phyloP scores from a whole-genome alignment of 805 yeast genomes.

The Candida verbasci region DNA sequence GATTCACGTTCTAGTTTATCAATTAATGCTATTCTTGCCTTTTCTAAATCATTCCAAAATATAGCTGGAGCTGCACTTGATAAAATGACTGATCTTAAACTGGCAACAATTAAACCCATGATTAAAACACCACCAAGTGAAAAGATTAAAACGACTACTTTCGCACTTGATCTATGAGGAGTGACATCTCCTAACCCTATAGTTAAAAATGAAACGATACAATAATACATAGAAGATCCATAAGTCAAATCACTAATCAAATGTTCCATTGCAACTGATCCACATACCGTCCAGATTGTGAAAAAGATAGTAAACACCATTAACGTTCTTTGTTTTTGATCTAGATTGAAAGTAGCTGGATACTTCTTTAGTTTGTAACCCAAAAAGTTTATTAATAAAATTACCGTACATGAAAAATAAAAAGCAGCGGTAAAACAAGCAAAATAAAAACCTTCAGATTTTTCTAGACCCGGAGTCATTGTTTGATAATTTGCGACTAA shows the following conservation, averaged over 20 bases:
- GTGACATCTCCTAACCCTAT: constrained; percentile 76
- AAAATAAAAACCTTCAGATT: constrained; percentile 73
- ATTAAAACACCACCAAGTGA: constrained; percentile 67
- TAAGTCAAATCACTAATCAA: constrained; percentile 36
- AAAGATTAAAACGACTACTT: constrained; percentile 57
- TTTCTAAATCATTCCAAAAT: constrained; percentile 63
- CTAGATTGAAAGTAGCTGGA: constrained; percentile 66
- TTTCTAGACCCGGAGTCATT: constrained; percentile 7
- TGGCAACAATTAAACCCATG: constrained; percentile 68
- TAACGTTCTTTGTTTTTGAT: constrained; percentile 63
- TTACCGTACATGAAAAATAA: constrained; percentile 53
- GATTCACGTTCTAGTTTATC: constrained; percentile 11
- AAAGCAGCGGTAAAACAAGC: constrained; percentile 63
- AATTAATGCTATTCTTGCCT: constrained; percentile 34
- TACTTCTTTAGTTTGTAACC: constrained; percentile 61
- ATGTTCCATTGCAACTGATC: constrained; percentile 45
- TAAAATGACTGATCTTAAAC: constrained; percentile 61
- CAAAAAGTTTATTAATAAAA: constrained; percentile 52
- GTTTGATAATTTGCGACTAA: constrained; percentile 23
- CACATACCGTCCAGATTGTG: constrained; percentile 67
- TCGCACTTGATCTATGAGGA: constrained; percentile 50
- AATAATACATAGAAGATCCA: constrained; percentile 69
- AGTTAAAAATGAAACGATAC: constrained; percentile 70
- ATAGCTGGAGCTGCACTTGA: constrained; percentile 60
- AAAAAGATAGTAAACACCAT: constrained; percentile 67